Evolutionary conservation across 2,329 filamentous ascomycete species (phyloP).

Genomic region (Biscogniauxia sp.): DNA sequence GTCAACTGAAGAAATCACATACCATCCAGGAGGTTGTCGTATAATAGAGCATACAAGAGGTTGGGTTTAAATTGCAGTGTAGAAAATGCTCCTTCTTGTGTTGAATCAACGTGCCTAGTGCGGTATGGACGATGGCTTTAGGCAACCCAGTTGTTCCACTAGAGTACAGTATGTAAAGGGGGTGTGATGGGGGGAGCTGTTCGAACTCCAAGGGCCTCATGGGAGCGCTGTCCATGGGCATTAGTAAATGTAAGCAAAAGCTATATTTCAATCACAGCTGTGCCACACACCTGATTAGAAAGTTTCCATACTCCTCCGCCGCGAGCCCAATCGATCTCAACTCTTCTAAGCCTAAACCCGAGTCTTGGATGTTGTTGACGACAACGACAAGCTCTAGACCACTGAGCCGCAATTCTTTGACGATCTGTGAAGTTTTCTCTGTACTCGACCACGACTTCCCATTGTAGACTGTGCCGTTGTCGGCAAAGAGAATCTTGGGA

Average conservation of each 20-base stretch:
- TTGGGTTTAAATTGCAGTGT: conserved; percentile 74
- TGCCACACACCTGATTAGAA: conserved; percentile 38
- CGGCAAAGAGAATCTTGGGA: conserved; percentile 78
- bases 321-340: conserved; percentile 39
- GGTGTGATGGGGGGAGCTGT: conserved; percentile 79
- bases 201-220: conserved; percentile 61
- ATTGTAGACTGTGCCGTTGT: conserved; percentile 88
- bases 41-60: conserved; percentile 83
- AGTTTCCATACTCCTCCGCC: conserved; percentile 44
- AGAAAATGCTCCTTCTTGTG: conserved; percentile 96
- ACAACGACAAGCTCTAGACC: conserved; percentile 71
- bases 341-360: conserved; percentile 41
- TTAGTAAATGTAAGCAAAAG: conserved; percentile 22
- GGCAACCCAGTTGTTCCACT: conserved; percentile 84
- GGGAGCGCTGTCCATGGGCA: conserved; percentile 32
- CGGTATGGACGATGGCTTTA: conserved; percentile 92
- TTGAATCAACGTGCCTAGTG: conserved; percentile 85
- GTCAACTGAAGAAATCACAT: not conserved
- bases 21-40: conserved; percentile 94
- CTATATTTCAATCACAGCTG: not conserved
- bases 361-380: conserved; percentile 61
- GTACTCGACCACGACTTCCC: conserved; percentile 82
- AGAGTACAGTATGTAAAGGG: conserved; percentile 90
- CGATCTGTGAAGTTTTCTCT: conserved; percentile 76
- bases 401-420: conserved; percentile 55